Evolutionary conservation across 495 filamentous ascomycete species (phyloP).

Genomic region (Daldinia bambusicola): DNA sequence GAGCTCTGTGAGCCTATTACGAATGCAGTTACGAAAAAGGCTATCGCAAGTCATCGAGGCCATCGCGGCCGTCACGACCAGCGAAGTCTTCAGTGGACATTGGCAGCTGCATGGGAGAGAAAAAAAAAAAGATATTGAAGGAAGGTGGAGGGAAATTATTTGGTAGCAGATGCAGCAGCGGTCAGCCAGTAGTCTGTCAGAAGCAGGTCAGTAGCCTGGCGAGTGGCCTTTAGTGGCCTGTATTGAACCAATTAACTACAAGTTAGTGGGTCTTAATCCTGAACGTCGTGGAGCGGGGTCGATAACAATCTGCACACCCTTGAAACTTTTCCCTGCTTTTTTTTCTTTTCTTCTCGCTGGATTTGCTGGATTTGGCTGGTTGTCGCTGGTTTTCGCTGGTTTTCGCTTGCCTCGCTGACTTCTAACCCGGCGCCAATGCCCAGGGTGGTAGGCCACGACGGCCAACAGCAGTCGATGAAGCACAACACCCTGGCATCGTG

Average conservation of each 20-base stretch:
- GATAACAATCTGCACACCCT: conserved; percentile 27
- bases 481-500: conserved; percentile 44
- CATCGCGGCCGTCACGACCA: neutral
- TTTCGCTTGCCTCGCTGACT: conserved; percentile 12
- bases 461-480: conserved; percentile 39
- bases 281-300: conserved; percentile 31
- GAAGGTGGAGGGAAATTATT: conserved; percentile 35
- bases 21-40: conserved; percentile 33
- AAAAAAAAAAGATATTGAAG: conserved; percentile 5
- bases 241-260: conserved; percentile 20
- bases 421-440: conserved; percentile 31
- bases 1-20: conserved; percentile 42
- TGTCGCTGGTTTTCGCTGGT: neutral
- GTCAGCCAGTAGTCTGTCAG: conserved; percentile 13
- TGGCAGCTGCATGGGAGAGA: neutral
- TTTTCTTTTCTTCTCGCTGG: neutral
- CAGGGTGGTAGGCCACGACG: conserved; percentile 25
- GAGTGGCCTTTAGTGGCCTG: conserved; percentile 2
- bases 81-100: conserved; percentile 26
- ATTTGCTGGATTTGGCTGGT: no score
- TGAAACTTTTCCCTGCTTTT: conserved; percentile 22
- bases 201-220: conserved; percentile 7
- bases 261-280: conserved; percentile 17
- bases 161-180: conserved; percentile 15
- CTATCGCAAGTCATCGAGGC: no score